A percentile compares a stretch with the other conserved stretches of the same genome.
phyloP scores from a whole-genome alignment of 495 filamentous ascomycete species.

The Trichoderma erinaceum region DNA sequence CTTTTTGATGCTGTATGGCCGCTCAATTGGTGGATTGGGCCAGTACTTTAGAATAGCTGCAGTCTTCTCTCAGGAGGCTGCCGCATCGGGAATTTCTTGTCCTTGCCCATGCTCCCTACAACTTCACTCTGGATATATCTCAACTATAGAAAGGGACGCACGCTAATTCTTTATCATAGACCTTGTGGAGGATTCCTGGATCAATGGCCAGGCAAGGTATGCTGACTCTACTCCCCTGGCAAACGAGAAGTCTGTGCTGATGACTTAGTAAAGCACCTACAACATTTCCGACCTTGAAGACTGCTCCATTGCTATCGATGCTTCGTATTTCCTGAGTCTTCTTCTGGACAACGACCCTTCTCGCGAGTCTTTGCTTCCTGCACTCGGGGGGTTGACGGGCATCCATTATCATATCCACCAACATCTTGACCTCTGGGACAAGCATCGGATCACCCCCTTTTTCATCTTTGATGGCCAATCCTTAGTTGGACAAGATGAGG shows the following conservation, averaged over 20 bases:
- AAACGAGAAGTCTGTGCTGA: not conserved
- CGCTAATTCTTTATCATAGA: slow-evolving; percentile 21
- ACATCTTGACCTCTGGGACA: slow-evolving; percentile 64
- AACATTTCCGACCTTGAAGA: slow-evolving; percentile 52
- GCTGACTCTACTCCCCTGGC: not conserved
- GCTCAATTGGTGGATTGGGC: not conserved
- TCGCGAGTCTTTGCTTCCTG: slow-evolving; percentile 80
- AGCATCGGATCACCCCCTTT: slow-evolving; percentile 57
- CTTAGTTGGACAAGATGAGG: slow-evolving; percentile 61
- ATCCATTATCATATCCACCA: slow-evolving; percentile 61
- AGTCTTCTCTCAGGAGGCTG: not conserved
- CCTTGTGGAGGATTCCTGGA: slow-evolving; percentile 39
- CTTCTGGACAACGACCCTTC: slow-evolving; percentile 60
- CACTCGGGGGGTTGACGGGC: slow-evolving; percentile 84
- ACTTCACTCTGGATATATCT: not conserved
- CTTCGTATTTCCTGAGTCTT: slow-evolving; percentile 75
- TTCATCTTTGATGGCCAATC: slow-evolving; percentile 90
- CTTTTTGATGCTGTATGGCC: not conserved
- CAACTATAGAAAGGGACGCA: not conserved
- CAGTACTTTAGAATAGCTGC: not conserved
- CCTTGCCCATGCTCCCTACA: not conserved
- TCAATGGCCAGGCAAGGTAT: slow-evolving; percentile 41
- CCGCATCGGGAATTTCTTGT: not conserved
- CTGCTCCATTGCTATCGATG: slow-evolving; percentile 77
- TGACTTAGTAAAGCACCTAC: slow-evolving; percentile 25